Evolutionary conservation across 129 eudicot genomes (phyloP).

Genomic region (Flaveria sonorensis): DNA sequence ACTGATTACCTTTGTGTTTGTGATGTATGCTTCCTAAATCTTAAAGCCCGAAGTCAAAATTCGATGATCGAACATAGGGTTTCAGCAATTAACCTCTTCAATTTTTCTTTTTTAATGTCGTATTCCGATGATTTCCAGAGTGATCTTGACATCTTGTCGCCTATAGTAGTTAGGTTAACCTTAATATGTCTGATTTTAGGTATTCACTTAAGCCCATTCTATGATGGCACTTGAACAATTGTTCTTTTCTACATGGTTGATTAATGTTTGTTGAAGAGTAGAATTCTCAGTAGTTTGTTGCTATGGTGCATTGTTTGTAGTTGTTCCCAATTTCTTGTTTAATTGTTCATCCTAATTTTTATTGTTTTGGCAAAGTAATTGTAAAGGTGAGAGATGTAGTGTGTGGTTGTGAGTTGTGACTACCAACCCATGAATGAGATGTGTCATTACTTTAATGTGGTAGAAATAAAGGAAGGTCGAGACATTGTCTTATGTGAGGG

Average conservation of each 20-base stretch:
- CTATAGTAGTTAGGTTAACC: too few species aligned
- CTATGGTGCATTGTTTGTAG: not conserved
- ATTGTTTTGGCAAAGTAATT: too few species aligned
- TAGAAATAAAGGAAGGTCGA: not conserved
- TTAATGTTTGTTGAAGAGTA: not conserved
- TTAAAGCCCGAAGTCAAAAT: not conserved
- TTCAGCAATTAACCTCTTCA: not conserved
- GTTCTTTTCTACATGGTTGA: not conserved
- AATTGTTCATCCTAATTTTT: not conserved
- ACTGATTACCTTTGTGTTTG: not conserved
- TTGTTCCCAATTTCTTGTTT: not conserved
- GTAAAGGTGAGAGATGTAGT: not conserved
- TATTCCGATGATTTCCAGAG: not conserved
- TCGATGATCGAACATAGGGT: constrained; percentile 16
- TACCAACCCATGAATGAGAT: not conserved
- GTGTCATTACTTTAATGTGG: not conserved
- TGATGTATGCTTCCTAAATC: not conserved
- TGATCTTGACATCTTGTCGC: too few species aligned
- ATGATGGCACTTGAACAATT: not conserved
- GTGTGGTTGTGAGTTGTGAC: not conserved
- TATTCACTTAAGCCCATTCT: not conserved
- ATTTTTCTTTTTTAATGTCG: not conserved
- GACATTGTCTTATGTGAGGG: not conserved
- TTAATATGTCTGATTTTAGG: not conserved
- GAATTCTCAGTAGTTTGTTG: not conserved